These are phyloP conservation scores for Cucurbita maxima DNA, from an alignment of 306 rosid species.

Conservation along the genomic window DNA sequence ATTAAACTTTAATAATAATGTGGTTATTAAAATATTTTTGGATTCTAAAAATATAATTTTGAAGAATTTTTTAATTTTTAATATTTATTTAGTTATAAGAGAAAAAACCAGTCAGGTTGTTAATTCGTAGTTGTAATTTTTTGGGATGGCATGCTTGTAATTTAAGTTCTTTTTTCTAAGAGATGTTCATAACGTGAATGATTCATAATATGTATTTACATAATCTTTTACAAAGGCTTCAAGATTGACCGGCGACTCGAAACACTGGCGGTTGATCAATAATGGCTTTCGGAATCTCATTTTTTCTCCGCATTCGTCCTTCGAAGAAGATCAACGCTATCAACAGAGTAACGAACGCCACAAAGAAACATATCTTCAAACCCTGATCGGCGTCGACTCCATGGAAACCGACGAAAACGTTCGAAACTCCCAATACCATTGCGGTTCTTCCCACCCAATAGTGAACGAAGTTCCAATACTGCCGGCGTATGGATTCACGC, in stretches of 20 bases:
- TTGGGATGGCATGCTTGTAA: too few species aligned
- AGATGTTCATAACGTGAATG: too few species aligned
- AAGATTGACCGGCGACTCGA: not conserved
- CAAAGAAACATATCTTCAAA: not conserved
- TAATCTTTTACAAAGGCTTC: too few species aligned
- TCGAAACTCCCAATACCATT: not conserved
- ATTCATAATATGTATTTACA: too few species aligned
- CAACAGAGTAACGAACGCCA: not conserved
- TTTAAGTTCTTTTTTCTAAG: too few species aligned
- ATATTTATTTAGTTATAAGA: too few species aligned
- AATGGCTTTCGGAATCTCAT: not conserved
- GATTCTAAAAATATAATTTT: too few species aligned
- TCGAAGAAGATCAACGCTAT: not conserved
- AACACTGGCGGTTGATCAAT: not conserved
- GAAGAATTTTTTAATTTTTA: too few species aligned
- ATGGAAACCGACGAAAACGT: not conserved
- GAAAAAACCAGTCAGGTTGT: too few species aligned
- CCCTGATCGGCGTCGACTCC: not conserved
- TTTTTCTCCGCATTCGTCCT: not conserved
- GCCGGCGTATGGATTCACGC: not conserved
- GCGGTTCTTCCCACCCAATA: not conserved
- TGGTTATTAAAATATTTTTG: too few species aligned
- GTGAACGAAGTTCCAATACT: constrained; percentile 1
- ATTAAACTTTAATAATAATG: too few species aligned
- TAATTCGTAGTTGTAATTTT: too few species aligned